These are phyloP conservation scores for Lentinula detonsa DNA, from an alignment of 768 basidiomycete species.

Conservation along the genomic window DNA sequence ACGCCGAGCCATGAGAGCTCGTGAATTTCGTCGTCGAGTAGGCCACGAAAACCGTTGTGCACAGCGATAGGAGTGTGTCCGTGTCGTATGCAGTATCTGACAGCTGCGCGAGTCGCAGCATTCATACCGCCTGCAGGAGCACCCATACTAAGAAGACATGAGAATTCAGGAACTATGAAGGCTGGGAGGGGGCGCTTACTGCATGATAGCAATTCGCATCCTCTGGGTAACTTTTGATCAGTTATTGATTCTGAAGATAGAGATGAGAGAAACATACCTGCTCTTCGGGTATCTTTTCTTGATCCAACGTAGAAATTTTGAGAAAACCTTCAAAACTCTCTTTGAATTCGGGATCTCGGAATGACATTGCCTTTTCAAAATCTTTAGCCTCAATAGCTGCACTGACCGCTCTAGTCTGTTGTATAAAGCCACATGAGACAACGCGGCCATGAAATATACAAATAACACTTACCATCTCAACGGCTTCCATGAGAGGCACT, in stretches of 20 bases:
- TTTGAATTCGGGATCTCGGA: conserved; percentile 87
- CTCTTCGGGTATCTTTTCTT: conserved; percentile 43
- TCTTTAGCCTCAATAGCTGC: conserved; percentile 76
- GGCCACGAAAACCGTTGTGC: conserved; percentile 93
- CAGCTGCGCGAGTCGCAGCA: conserved; percentile 91
- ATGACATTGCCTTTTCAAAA: conserved; percentile 80
- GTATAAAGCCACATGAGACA: conserved; percentile 1
- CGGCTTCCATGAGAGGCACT: conserved; percentile 89
- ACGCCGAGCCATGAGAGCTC: conserved; percentile 95
- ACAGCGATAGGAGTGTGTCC: conserved; percentile 92
- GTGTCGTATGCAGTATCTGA: conserved; percentile 86
- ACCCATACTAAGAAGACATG: conserved; percentile 57
- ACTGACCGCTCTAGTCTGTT: conserved; percentile 80
- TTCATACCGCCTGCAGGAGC: conserved; percentile 99
- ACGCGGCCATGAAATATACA: background rate
- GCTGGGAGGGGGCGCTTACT: conserved; percentile 45
- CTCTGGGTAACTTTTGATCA: conserved; percentile 33
- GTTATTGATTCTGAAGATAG: conserved; percentile 4
- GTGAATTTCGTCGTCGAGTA: conserved; percentile 82
- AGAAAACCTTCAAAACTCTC: conserved; percentile 86
- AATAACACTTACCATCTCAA: conserved; percentile 56
- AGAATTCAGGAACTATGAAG: background rate
- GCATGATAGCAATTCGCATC: conserved; percentile 78
- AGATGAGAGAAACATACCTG: conserved; percentile 28
- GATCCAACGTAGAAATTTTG: conserved; percentile 59